Evolutionary conservation across 2,329 filamentous ascomycete species (phyloP), one percentile per base, ranked within the genome.

Genomic region (Thermomyces lanuginosus): DNA sequence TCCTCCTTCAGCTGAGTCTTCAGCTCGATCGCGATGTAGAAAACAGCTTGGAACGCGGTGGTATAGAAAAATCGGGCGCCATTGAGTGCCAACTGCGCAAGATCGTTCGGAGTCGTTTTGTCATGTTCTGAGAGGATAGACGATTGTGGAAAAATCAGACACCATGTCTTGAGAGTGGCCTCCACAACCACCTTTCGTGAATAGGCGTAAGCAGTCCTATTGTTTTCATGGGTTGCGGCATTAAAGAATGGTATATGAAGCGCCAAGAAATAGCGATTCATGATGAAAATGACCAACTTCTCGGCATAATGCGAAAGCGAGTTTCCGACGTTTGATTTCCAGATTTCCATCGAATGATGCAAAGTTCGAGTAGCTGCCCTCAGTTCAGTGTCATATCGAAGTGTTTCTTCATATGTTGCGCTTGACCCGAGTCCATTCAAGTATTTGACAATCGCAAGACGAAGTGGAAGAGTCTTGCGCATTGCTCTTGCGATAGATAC

Each of bases 161-260:
- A 45, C 57, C 61, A 68, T 1, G 64, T 41, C 22, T 60, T 63
- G 8, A 66, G 45, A 0, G 60, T 51, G 0, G 51, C 51, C 5
- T 72, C 66, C 4, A 65, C 35, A 0, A 59, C 48, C 0, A 60
- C 53, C 22, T 60, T 63, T 1, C 62, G 46, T 0, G 66, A 67
- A 32, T 58, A 69, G 0, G 63, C 61, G 11, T 44, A 51, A 1
- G 38, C 16, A 1, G 35, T 24, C n/a, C n/a, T n/a, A n/a, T n/a
- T n/a, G n/a, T n/a, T 32, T n/a, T 28, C 21, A 4, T 27, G 21
- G 4, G 28, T 8, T 5, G 16, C 22, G 5, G 19, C n/a, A 5
- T 22, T 22, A 16, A 28, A 24, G 17, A 28, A 49, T 5, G 45
- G 47, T 5, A 38, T 28, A 26, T 53, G 49, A 4, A 53, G 37